Percentiles rank a stretch among this genome's conserved stretches.
These are phyloP conservation scores for Triangularia verruculosa DNA, from an alignment of 2,329 filamentous ascomycete species.

Conservation along the genomic window DNA sequence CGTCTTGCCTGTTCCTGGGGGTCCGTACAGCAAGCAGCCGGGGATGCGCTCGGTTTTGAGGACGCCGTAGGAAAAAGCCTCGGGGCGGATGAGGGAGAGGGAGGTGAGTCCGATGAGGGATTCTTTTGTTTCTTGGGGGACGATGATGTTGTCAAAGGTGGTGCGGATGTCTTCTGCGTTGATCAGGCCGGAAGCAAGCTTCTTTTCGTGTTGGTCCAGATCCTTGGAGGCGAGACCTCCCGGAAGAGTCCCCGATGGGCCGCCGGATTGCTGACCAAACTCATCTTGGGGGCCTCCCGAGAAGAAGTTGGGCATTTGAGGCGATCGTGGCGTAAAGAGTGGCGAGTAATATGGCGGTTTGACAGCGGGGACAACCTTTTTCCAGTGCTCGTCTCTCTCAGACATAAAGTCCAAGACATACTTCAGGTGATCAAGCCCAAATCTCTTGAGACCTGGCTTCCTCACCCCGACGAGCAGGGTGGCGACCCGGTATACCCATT, in stretches of 20 bases:
- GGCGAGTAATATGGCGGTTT: slow-evolving; percentile 31
- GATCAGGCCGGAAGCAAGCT: slow-evolving; percentile 76
- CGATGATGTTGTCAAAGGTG: slow-evolving; percentile 85
- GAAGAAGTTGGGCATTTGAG: neutral
- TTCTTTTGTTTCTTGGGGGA: slow-evolving; percentile 76
- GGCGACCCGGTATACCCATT: slow-evolving; percentile 35
- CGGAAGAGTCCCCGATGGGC: slow-evolving; percentile 28
- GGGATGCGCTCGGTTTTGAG: slow-evolving; percentile 88
- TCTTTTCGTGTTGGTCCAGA: slow-evolving; percentile 73
- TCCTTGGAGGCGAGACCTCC: slow-evolving; percentile 29
- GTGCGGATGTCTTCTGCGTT: slow-evolving; percentile 78
- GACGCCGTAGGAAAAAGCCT: slow-evolving; percentile 95
- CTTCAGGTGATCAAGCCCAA: slow-evolving; percentile 21
- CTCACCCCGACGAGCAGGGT: slow-evolving; percentile 29
- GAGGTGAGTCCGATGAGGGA: slow-evolving; percentile 86
- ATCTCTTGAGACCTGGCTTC: slow-evolving; percentile 16
- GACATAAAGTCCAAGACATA: slow-evolving; percentile 30
- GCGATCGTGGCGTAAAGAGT: slow-evolving; percentile 11
- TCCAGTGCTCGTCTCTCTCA: slow-evolving; percentile 30
- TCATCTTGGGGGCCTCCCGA: neutral
- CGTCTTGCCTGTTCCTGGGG: slow-evolving; percentile 76
- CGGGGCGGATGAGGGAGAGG: slow-evolving; percentile 79
- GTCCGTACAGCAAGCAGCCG: slow-evolving; percentile 82
- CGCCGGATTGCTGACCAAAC: neutral
- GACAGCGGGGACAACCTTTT: slow-evolving; percentile 22